Conservation (phyloP, 2,329 filamentous ascomycete species). For the Claviceps pazoutovae region DNA sequence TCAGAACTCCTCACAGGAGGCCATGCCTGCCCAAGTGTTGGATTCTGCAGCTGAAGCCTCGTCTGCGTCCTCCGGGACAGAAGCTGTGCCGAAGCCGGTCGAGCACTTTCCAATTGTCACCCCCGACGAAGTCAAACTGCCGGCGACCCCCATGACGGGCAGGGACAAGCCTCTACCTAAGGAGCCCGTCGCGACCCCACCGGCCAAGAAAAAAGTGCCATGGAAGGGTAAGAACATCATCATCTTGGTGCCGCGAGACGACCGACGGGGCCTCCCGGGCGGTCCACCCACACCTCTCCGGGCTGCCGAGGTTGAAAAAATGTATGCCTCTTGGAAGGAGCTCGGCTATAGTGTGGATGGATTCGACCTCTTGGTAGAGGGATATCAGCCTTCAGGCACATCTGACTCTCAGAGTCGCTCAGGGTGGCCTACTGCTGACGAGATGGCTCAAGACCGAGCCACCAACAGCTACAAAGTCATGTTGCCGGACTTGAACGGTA, state of each 20-base stretch:
- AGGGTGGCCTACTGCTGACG: slow-evolving; percentile 50
- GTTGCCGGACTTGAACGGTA: slow-evolving; percentile 55
- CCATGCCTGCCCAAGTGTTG: slow-evolving; percentile 7
- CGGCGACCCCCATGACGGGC: slow-evolving; percentile 22
- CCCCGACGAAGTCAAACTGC: slow-evolving; percentile 14
- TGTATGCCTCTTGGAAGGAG: slow-evolving; percentile 52
- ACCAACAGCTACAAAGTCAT: slow-evolving; percentile 44
- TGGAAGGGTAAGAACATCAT: slow-evolving; percentile 67
- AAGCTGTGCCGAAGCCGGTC: background rate
- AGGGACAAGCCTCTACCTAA: slow-evolving; percentile 23
- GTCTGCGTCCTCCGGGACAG: background rate
- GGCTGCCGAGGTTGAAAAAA: slow-evolving; percentile 41
- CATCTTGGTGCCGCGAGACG: slow-evolving; percentile 54
- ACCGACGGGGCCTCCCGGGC: slow-evolving; percentile 46
- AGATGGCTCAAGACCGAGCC: slow-evolving; percentile 42
- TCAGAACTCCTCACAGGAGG: slow-evolving; percentile 2
- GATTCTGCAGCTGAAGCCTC: slow-evolving; percentile 4
- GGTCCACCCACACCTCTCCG: slow-evolving; percentile 40
- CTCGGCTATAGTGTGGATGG: slow-evolving; percentile 55
- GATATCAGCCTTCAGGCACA: slow-evolving; percentile 21
- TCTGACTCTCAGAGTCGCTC: slow-evolving; percentile 49
- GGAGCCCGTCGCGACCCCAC: slow-evolving; percentile 33
- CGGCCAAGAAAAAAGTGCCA: slow-evolving; percentile 54
- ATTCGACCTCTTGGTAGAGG: slow-evolving; percentile 48
- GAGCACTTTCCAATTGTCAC: slow-evolving; percentile 9